Conservation (phyloP, 192 early-diverging fungal genomes). For the Diversispora eburnea region DNA sequence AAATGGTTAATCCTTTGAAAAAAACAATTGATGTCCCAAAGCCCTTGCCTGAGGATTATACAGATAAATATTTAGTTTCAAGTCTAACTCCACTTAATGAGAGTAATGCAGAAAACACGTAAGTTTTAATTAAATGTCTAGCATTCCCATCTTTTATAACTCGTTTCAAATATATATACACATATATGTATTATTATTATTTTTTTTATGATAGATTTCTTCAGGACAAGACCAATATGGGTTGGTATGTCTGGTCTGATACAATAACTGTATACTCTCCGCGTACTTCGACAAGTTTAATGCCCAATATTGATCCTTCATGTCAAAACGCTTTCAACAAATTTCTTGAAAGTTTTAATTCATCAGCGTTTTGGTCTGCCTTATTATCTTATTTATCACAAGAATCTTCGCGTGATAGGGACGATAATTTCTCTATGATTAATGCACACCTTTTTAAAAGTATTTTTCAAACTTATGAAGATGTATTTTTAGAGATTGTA, state of each 20-base stretch:
- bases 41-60: conserved; percentile 38
- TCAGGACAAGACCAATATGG: conserved; percentile 59
- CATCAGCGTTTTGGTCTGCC: conserved; percentile 65
- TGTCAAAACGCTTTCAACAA: conserved; percentile 55
- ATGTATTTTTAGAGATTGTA: conserved; percentile 51
- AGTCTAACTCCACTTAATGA: conserved; percentile 35
- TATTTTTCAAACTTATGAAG: conserved; percentile 69
- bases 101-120: conserved; percentile 34
- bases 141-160: not conserved
- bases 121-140: not conserved
- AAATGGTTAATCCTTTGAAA: conserved; percentile 44
- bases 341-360: conserved; percentile 50
- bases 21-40: conserved; percentile 35
- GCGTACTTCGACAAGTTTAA: conserved; percentile 33
- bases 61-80: conserved; percentile 33
- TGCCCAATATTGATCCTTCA: conserved; percentile 54
- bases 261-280: conserved; percentile 53
- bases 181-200: not conserved
- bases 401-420: conserved; percentile 58
- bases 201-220: conserved; percentile 22
- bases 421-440: conserved; percentile 61
- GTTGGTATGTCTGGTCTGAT: conserved; percentile 82
- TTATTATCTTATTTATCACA: conserved; percentile 62
- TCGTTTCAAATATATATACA: not conserved
- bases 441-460: conserved; percentile 64